phyloP scores from a whole-genome alignment of 139 green algal genomes.

The Micractinium sp. region DNA sequence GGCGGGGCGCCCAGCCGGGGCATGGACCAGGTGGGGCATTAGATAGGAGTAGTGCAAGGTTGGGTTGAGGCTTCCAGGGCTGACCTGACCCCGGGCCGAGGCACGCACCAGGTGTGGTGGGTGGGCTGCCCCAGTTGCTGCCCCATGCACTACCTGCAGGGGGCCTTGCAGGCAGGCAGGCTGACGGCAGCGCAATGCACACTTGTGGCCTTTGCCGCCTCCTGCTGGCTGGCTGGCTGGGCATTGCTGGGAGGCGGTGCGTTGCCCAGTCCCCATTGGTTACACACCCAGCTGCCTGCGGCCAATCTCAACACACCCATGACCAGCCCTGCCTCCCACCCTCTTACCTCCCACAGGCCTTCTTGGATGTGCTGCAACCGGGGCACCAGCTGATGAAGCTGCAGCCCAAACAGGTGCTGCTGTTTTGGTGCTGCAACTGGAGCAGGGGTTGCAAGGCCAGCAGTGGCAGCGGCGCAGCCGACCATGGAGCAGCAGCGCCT shows the following conservation, averaged over 20 bases:
- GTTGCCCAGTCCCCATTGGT: too few relatives aligned
- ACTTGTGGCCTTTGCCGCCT: too few relatives aligned
- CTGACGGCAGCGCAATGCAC: background rate
- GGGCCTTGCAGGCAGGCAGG: background rate
- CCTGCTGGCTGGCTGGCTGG: too few relatives aligned
- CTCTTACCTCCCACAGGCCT: conserved; percentile 52
- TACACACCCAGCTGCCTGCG: too few relatives aligned
- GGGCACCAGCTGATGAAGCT: conserved; percentile 73
- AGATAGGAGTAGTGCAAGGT: background rate
- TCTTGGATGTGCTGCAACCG: conserved; percentile 70
- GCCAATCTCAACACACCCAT: too few relatives aligned
- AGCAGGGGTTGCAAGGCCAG: background rate
- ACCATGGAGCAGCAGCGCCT: background rate
- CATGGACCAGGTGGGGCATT: conserved; percentile 64
- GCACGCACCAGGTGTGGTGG: background rate
- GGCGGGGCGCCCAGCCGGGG: conserved; percentile 3
- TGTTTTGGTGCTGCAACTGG: background rate
- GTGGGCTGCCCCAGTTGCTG: too few relatives aligned
- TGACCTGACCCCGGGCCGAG: background rate
- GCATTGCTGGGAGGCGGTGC: too few relatives aligned
- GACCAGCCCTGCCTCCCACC: too few relatives aligned
- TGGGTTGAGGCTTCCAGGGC: background rate
- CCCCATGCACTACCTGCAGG: too few relatives aligned
- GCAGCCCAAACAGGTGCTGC: conserved; percentile 47
- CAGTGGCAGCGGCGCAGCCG: too few relatives aligned